These are phyloP conservation scores for Dipsacomyces acuminosporus DNA, from an alignment of 371 early-diverging fungal genomes.

Conservation along the genomic window DNA sequence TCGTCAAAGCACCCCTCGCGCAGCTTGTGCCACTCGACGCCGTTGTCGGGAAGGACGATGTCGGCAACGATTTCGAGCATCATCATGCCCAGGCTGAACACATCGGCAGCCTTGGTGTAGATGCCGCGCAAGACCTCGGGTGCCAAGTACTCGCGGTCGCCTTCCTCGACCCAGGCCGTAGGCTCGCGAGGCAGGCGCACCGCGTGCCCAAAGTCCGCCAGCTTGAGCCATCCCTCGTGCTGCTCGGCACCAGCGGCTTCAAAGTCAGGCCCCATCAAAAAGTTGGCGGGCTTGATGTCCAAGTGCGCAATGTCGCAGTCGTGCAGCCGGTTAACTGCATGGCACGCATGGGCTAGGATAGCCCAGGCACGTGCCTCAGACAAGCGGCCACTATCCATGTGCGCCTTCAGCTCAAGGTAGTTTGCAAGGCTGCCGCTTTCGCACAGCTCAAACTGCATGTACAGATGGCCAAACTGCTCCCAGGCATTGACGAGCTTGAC, in stretches of 20 bases:
- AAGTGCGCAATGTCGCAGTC: slow-evolving; percentile 66
- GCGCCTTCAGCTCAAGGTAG: slow-evolving; percentile 29
- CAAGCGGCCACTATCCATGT: slow-evolving; percentile 46
- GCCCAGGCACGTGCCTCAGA: slow-evolving; percentile 68
- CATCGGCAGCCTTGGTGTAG: slow-evolving; percentile 79
- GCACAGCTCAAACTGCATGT: slow-evolving; percentile 86
- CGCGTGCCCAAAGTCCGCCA: slow-evolving; percentile 88
- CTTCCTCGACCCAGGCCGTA: slow-evolving; percentile 60
- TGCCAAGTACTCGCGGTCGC: slow-evolving; percentile 94
- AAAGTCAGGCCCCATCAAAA: slow-evolving; percentile 53
- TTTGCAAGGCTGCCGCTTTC: slow-evolving; percentile 57
- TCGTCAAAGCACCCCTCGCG: slow-evolving; percentile 69
- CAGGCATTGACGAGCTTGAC: slow-evolving; percentile 73
- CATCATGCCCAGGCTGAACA: slow-evolving; percentile 92
- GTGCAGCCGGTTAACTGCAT: slow-evolving; percentile 75
- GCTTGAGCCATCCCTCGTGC: slow-evolving; percentile 61
- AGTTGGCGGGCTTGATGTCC: slow-evolving; percentile 87
- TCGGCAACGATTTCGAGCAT: slow-evolving; percentile 81
- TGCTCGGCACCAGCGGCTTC: slow-evolving; percentile 21
- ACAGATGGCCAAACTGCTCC: slow-evolving; percentile 87
- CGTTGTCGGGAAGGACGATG: slow-evolving; percentile 77
- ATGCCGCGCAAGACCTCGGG: slow-evolving; percentile 79
- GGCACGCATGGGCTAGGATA: slow-evolving; percentile 68
- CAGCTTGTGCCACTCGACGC: slow-evolving; percentile 78
- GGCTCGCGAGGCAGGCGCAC: slow-evolving; percentile 51